Evolutionary conservation across 129 eudicot species (phyloP), one percentile per base, ranked within the genome.

Genomic region (Dittrichia graveolens): DNA sequence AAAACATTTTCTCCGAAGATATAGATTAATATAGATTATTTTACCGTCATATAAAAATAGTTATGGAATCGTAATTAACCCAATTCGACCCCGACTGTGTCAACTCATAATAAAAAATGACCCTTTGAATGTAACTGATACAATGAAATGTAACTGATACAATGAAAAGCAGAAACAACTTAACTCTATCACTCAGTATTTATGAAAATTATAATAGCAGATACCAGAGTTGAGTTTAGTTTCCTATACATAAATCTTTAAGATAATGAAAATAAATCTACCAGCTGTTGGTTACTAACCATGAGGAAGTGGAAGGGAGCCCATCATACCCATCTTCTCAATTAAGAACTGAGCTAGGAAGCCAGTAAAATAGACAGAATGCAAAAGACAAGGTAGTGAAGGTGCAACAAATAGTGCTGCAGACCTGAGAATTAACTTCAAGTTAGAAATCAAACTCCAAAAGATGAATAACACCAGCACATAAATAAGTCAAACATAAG

Each of bases 321-420:
- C 99, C 82, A 88, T 89, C 97, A 91, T 91, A 71, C 99, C 99
- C 97, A 91, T 95, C 82, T 91, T 95, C 83, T 95, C 99, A 42
- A 88, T 88, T 79, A 91, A 15, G 80, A 95, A 95, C 55, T 73
- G 91, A 10, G 68, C 82, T 48, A 95, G 82, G 68, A 95, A 79
- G 43, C 94, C 99, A 65, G 88, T 81, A 80, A 90, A 90, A 81
- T 95, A 89, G 44, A 88, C 88, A 18, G 89, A 69, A 54, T 95
- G 91, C 85, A 85, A 54, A 16, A 91, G 54, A 81, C 86, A 81
- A 72, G 99, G 99, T 62, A 91, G 39, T 57, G 88, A 74, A 75
- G 96, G 96, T 61, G 83, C 47, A 52, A 88, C 86, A 78, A 79
- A 91, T 45, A 77, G 74, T 61, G 83, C 82, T 49, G 83, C 67